These are phyloP conservation scores for Fusarium albidum DNA, from an alignment of 2,329 filamentous ascomycete species.

Conservation along the genomic window DNA sequence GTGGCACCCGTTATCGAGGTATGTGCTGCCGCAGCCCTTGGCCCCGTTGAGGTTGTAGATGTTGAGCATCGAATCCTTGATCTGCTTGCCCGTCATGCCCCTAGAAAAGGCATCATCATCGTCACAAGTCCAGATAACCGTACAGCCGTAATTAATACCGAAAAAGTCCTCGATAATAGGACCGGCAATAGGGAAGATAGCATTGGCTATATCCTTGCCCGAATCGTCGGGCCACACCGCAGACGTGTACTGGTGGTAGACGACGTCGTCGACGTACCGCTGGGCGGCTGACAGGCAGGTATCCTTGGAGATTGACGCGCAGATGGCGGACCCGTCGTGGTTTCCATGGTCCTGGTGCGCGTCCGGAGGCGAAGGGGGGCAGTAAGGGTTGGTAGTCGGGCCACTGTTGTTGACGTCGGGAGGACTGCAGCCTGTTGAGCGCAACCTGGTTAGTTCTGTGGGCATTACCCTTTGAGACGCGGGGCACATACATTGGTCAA, in stretches of 20 bases:
- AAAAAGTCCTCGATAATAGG: constrained; percentile 6
- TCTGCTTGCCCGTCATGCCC: constrained; percentile 22
- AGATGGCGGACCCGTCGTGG: constrained; percentile 18
- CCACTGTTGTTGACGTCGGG: constrained; percentile 11
- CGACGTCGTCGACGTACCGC: constrained; percentile 10
- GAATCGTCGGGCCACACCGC: constrained; percentile 10
- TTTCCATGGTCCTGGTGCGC: not conserved
- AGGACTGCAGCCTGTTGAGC: constrained; percentile 5
- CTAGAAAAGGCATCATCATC: constrained; percentile 10
- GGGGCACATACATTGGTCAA: constrained; percentile 11
- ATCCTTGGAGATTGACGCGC: constrained; percentile 10
- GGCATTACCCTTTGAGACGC: not conserved
- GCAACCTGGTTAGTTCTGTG: not conserved
- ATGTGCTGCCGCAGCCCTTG: constrained; percentile 15
- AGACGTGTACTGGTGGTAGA: constrained; percentile 16
- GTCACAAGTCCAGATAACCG: constrained; percentile 17
- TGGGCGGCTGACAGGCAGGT: constrained; percentile 3
- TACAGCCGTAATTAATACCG: constrained; percentile 19
- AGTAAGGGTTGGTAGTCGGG: constrained; percentile 13
- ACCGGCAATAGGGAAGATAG: constrained; percentile 9
- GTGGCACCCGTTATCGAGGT: constrained; percentile 10
- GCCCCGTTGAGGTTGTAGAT: constrained; percentile 16
- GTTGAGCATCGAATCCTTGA: constrained; percentile 18
- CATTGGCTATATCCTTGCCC: constrained; percentile 8
- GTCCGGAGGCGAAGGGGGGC: not conserved